Percentiles rank a stretch among this genome's conserved stretches.
phyloP scores from a whole-genome alignment of 2,329 filamentous ascomycete genomes.

The Juglanconis sp. region DNA sequence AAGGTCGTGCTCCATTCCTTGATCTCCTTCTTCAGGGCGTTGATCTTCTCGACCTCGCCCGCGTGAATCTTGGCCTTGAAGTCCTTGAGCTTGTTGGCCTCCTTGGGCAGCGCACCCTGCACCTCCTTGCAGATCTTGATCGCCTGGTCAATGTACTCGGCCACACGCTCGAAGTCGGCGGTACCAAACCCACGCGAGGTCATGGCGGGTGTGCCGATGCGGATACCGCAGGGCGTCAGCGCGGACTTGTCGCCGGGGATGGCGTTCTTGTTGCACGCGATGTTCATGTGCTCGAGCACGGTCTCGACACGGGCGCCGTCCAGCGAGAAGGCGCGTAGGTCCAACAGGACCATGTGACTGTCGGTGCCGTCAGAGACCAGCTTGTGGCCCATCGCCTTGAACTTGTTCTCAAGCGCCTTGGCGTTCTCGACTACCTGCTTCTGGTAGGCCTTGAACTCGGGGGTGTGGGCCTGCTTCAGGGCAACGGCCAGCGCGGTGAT shows the following conservation, averaged over 20 bases:
- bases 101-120: conserved; percentile 83
- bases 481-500: conserved; percentile 96
- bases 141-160: conserved; percentile 80
- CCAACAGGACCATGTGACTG: conserved; percentile 94
- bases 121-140: conserved; percentile 89
- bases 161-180: conserved; percentile 88
- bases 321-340: conserved; percentile 81
- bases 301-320: conserved; percentile 95
- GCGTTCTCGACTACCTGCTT: conserved; percentile 89
- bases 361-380: conserved; percentile 94
- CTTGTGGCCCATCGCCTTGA: conserved; percentile 87
- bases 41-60: conserved; percentile 78
- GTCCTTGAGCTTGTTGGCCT: conserved; percentile 99
- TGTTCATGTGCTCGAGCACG: conserved; percentile 95
- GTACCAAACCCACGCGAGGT: conserved; percentile 90
- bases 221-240: conserved; percentile 88
- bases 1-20: conserved; percentile 81
- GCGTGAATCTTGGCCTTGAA: conserved; percentile 89
- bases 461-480: conserved; percentile 84
- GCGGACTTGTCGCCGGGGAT: conserved; percentile 97
- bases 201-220: conserved; percentile 97
- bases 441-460: conserved; percentile 94
- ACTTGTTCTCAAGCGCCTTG: conserved; percentile 80
- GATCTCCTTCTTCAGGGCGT: conserved; percentile 84
- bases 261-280: conserved; percentile 99